Base-by-base conservation (phyloP, 495 filamentous ascomycete genomes). In the Daldinia decipiens region DNA sequence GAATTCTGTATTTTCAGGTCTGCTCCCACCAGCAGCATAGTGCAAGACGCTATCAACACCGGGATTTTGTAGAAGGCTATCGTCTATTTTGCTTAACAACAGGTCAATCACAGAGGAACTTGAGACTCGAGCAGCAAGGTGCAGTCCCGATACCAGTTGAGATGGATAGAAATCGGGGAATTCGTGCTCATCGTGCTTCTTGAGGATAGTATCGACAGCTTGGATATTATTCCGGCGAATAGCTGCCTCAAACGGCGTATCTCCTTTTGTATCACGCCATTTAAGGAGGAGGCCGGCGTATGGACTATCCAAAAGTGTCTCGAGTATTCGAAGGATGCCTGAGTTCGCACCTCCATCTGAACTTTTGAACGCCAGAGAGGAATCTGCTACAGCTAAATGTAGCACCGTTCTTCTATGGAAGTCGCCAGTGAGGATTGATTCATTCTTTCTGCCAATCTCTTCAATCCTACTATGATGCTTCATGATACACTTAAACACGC, bases 161-260 rank as follows among this genome's bases (percentile, higher is more conserved):
- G 31, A 11, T 11, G 62, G 62, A 38, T 59, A 63, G n/a, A 67
- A 67, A 19, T 63, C 8, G 19, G 7, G 24, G 15, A 62, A 71
- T 34, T 36, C 7, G 19, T 71, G 58, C n/a, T 66, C 29, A 0
- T 53, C 17, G n/a, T 67, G 17, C n/a, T 67, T 71, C 9, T 19
- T 31, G 1, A 68, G 32, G 52, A 73, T 73, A 8, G 71, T 59
- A 12, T 69, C 57, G n/a, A 73, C 55, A 38, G 71, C 66, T 39
- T 73, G 71, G 7, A 73, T 73, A 52, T 73, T 43, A 31, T 58
- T 62, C 17, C 51, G 60, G 12, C 71, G 71, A 31, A 73, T 62
- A 3, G 71, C 71, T 17, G 50, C 61, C 21, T 70, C 57, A n/a
- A 73, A 70, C 8, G 71, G 71, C 3, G 62, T 70, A 8, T 73